phyloP scores from a whole-genome alignment of 2,329 filamentous ascomycete genomes.

The Lasiodiplodia gonubiensis region DNA sequence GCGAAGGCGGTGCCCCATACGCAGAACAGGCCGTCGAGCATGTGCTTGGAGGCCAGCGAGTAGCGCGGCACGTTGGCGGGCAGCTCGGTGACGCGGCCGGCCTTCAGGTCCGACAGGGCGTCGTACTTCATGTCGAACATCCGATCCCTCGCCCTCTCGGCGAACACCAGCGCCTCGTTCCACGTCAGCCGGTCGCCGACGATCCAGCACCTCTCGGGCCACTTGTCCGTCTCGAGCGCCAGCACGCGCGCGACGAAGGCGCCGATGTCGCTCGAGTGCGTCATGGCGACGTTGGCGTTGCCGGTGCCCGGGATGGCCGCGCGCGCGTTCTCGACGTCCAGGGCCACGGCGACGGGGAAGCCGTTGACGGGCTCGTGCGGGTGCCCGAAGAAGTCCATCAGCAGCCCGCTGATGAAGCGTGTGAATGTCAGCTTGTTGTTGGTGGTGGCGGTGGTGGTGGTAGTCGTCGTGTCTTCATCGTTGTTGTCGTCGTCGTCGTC shows the following conservation, averaged over 20 bases:
- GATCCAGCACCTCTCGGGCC: slow-evolving; percentile 13
- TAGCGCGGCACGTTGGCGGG: slow-evolving; percentile 6
- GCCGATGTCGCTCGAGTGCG: slow-evolving; percentile 22
- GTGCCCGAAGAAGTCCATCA: slow-evolving; percentile 18
- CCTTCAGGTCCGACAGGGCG: neutral
- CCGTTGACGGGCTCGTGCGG: neutral
- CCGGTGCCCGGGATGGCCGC: slow-evolving; percentile 19
- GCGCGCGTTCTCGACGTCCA: slow-evolving; percentile 24
- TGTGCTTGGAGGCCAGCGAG: slow-evolving; percentile 3
- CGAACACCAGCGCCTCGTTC: slow-evolving; percentile 19
- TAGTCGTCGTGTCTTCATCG: too few species aligned
- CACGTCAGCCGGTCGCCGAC: slow-evolving; percentile 24
- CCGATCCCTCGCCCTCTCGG: slow-evolving; percentile 15
- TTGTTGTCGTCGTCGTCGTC: too few species aligned
- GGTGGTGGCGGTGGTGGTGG: too few species aligned
- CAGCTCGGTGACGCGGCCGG: slow-evolving; percentile 7
- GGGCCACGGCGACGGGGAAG: neutral
- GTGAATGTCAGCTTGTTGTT: slow-evolving; percentile 4
- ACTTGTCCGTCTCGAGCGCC: neutral
- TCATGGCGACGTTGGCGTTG: slow-evolving; percentile 9
- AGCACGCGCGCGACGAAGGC: slow-evolving; percentile 8
- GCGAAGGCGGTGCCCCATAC: slow-evolving; percentile 12
- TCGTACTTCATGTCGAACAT: slow-evolving; percentile 20
- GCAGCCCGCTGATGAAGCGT: slow-evolving; percentile 4
- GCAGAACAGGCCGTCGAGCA: slow-evolving; percentile 6